Conservation (phyloP, 306 rosid species). For the Sesbania bispinosa region DNA sequence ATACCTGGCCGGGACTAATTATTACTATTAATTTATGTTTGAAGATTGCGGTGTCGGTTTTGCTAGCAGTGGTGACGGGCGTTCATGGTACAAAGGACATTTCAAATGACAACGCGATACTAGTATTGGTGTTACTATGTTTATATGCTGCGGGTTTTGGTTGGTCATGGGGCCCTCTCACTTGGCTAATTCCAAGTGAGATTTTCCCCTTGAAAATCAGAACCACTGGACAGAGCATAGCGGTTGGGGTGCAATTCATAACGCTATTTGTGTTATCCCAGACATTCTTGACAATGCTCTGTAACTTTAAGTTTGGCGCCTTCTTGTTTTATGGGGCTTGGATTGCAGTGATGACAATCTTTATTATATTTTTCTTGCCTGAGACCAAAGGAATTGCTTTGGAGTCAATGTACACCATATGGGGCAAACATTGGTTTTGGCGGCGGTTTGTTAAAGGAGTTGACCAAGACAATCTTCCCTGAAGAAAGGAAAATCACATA, state of each 20-base stretch:
- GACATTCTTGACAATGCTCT: constrained; percentile 63
- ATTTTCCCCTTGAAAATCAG: constrained; percentile 47
- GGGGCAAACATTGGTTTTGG: constrained; percentile 70
- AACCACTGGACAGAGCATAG: constrained; percentile 50
- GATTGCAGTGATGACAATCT: constrained; percentile 51
- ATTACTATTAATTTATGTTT: not conserved
- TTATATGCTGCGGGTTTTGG: constrained; percentile 53
- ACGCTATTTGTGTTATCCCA: constrained; percentile 52
- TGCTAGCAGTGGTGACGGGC: constrained; percentile 39
- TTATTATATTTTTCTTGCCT: constrained; percentile 48
- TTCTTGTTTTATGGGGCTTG: constrained; percentile 62
- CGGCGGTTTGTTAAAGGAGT: constrained; percentile 32
- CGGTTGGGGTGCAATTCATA: constrained; percentile 40
- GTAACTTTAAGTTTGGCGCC: constrained; percentile 60
- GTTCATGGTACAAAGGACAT: constrained; percentile 32
- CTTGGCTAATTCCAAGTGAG: constrained; percentile 65
- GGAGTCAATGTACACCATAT: constrained; percentile 38
- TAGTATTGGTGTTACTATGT: constrained; percentile 51
- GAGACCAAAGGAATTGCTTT: constrained; percentile 68
- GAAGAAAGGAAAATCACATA: not conserved
- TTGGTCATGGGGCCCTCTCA: constrained; percentile 68
- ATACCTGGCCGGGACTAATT: no score
- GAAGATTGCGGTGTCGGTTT: constrained; percentile 44
- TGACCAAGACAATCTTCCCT: not conserved
- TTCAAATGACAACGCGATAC: constrained; percentile 32